These are phyloP conservation scores for Exophiala xenobiotica DNA, from an alignment of 2,329 filamentous ascomycete species.

Conservation along the genomic window DNA sequence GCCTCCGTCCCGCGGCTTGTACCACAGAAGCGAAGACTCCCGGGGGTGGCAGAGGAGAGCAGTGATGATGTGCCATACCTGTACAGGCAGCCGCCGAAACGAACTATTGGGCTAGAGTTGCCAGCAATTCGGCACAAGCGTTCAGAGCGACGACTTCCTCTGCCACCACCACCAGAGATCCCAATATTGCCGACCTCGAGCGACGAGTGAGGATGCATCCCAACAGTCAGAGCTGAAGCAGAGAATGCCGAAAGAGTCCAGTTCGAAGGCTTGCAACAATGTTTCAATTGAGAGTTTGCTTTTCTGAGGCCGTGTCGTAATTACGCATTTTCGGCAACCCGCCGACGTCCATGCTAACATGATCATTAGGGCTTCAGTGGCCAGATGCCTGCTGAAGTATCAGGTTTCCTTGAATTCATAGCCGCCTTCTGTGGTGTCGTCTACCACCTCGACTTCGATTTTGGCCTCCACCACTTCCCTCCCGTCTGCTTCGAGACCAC, in stretches of 20 bases:
- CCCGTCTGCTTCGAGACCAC: slow-evolving; percentile 75
- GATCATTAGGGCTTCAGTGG: no score
- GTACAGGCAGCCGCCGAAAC: neutral
- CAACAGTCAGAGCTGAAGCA: neutral
- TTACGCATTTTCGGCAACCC: no score
- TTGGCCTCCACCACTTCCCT: slow-evolving; percentile 80
- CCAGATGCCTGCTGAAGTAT: no score
- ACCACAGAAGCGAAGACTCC: slow-evolving; percentile 1
- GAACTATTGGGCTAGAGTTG: neutral
- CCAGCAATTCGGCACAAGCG: neutral
- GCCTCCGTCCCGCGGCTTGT: slow-evolving; percentile 5
- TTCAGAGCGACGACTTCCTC: slow-evolving; percentile 9
- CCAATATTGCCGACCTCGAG: slow-evolving; percentile 25
- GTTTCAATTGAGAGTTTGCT: no score
- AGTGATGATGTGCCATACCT: slow-evolving; percentile 16
- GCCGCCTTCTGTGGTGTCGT: slow-evolving; percentile 62
- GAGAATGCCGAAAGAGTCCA: neutral
- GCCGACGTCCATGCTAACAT: no score
- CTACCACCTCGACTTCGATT: slow-evolving; percentile 80
- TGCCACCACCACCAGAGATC: slow-evolving; percentile 27
- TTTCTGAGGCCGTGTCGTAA: no score
- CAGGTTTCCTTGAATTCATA: slow-evolving; percentile 77
- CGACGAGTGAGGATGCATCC: slow-evolving; percentile 11
- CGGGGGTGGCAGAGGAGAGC: slow-evolving; percentile 5
- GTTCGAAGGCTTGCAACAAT: no score